Base-by-base conservation (phyloP, 2,329 filamentous ascomycete species). In the Fusarium nanum region DNA sequence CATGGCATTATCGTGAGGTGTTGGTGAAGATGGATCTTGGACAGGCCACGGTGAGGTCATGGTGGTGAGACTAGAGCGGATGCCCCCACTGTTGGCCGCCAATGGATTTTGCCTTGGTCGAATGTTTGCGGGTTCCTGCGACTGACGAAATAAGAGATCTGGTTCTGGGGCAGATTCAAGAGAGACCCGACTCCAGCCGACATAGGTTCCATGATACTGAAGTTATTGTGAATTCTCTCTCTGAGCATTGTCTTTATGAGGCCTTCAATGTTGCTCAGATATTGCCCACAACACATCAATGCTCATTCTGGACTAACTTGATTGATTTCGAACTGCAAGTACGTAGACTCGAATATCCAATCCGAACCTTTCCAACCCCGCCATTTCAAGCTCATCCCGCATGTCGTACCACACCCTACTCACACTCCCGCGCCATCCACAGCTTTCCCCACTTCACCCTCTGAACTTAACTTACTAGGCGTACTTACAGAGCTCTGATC, bases 11-110 rank as follows among this genome's bases (percentile, higher is more conserved):
- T 37, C 30, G 30, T 37, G 34, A 37, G 34, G 34, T 34, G 55
- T 32, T 20, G 30, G 6, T 49, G 34, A 48, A 48, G 41, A 49
- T 64, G 42, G 25, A 57, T 56, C 46, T 30, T 40, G 62, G 48
- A 63, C 56, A 60, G 66, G 28, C 70, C 67, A 71, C 60, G 58
- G 60, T 73, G 70, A 73, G 70, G 70, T 73, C 70, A 73, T 73
- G 70, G 70, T 73, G 70, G 70, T 73, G 58, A 73, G 70, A 73
- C 65, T 18, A 25, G 27, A 50, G 54, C 47, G 41, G 12, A 30
- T 37, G 59, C 44, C 68, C 61, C 68, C 68, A 64, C 68, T 61
- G 32, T 50, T 62, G 66, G 50, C 66, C 61, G 30, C 48, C 41
- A n/a, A 59, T 25, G 41, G 67, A 32, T 54, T 64, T 56, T 60